Conservation (phyloP, 1,284 basidiomycete genomes). For the Ganoderma lucidum region DNA sequence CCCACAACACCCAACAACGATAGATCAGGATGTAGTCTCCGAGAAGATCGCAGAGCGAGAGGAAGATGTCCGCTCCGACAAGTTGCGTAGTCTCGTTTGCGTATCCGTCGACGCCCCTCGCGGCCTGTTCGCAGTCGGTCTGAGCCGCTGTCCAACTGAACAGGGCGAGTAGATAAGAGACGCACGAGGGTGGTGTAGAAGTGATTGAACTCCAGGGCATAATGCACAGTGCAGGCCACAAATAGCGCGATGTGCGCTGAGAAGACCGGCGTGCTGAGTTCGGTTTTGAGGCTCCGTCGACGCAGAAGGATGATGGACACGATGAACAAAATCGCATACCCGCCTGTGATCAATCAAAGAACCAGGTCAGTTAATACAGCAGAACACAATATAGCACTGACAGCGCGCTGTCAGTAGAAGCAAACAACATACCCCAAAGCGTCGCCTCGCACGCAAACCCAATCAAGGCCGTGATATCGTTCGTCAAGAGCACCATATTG, state of each 20-base stretch:
- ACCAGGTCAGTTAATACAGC: not conserved
- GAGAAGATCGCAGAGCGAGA: conserved; percentile 48
- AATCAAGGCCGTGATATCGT: conserved; percentile 42
- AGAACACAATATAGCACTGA: not conserved
- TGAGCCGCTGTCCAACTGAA: not conserved
- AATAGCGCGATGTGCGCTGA: conserved; percentile 43
- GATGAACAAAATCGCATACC: conserved; percentile 15
- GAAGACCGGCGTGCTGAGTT: conserved; percentile 34
- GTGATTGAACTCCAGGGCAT: conserved; percentile 48
- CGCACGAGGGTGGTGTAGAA: conserved; percentile 44
- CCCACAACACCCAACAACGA: conserved; percentile 50
- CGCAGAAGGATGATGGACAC: conserved; percentile 32
- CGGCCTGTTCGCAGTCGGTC: conserved; percentile 6
- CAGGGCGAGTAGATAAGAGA: not conserved
- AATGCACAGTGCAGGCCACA: conserved; percentile 45
- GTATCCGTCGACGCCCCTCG: conserved; percentile 30
- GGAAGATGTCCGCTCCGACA: conserved; percentile 42
- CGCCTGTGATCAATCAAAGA: conserved; percentile 18
- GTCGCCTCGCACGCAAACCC: conserved; percentile 44
- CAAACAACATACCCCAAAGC: conserved; percentile 40
- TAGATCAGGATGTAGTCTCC: conserved; percentile 48
- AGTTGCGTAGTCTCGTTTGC: conserved; percentile 43
- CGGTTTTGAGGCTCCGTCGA: not conserved
- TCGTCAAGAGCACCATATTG: conserved; percentile 11
- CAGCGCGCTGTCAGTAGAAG: not conserved